Conservation (phyloP, 495 filamentous ascomycete genomes). For the Xanthoparmelia taractica region DNA sequence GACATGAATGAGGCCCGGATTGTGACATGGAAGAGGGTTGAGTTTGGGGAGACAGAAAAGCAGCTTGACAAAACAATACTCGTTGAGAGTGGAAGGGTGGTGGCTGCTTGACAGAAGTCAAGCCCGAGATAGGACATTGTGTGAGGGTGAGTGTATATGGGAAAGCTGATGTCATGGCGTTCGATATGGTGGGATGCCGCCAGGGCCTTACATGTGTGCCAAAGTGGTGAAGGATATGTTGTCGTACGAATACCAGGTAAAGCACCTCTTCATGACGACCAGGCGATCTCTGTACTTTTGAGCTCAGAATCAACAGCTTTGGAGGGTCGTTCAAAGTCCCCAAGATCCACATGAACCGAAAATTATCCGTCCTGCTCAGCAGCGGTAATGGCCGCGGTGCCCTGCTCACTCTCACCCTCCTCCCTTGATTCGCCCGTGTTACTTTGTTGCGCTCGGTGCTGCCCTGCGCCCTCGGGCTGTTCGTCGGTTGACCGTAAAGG, state of each 20-base stretch:
- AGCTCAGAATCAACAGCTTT: background rate
- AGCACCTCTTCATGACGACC: background rate
- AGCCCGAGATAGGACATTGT: background rate
- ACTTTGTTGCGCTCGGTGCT: slow-evolving; percentile 7
- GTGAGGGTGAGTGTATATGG: background rate
- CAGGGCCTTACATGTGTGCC: background rate
- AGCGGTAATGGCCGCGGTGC: slow-evolving; percentile 31
- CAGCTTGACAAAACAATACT: slow-evolving; percentile 79
- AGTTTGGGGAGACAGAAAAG: slow-evolving; percentile 66
- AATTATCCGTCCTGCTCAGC: slow-evolving; percentile 33
- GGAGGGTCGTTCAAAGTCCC: background rate
- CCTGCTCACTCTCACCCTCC: slow-evolving; percentile 21
- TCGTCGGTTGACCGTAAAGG: slow-evolving; percentile 24
- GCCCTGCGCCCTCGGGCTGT: slow-evolving; percentile 6
- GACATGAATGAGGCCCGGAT: slow-evolving; percentile 83
- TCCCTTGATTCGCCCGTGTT: background rate
- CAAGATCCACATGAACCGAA: background rate
- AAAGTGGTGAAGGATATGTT: background rate
- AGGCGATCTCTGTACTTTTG: background rate
- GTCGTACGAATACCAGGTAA: background rate
- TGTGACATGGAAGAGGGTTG: slow-evolving; percentile 84
- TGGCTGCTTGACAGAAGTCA: slow-evolving; percentile 28
- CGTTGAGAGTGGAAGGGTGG: slow-evolving; percentile 67
- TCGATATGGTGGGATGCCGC: background rate
- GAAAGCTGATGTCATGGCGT: background rate